Evolutionary conservation across 2,329 filamentous ascomycete species (phyloP).

Genomic region (Diaporthe sp.): DNA sequence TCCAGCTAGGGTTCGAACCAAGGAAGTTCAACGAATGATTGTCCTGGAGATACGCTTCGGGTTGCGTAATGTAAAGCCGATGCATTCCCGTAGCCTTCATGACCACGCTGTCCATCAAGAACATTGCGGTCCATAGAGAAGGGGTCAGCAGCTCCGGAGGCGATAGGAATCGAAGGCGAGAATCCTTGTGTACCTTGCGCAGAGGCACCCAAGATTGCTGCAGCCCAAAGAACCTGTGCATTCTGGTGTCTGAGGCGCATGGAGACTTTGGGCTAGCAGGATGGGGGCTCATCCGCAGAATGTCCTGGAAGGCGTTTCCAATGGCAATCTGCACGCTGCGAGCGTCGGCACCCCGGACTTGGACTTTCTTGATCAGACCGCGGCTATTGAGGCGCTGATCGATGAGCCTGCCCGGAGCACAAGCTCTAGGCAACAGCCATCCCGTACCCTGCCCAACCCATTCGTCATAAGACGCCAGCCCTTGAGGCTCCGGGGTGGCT

Average conservation of each 20-base stretch:
- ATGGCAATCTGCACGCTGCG: slow-evolving; percentile 77
- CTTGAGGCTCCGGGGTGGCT: slow-evolving; percentile 59
- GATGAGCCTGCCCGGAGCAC: slow-evolving; percentile 71
- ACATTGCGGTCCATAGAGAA: slow-evolving; percentile 78
- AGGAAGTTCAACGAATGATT: slow-evolving; percentile 50
- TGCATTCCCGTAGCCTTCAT: slow-evolving; percentile 77
- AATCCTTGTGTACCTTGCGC: slow-evolving; percentile 81
- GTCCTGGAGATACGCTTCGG: slow-evolving; percentile 81
- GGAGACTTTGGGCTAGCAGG: slow-evolving; percentile 51
- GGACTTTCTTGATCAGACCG: slow-evolving; percentile 76
- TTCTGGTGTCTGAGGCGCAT: slow-evolving; percentile 50
- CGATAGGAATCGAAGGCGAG: slow-evolving; percentile 77
- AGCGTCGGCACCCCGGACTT: slow-evolving; percentile 74
- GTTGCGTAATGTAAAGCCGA: slow-evolving; percentile 82
- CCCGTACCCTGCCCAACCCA: slow-evolving; percentile 66
- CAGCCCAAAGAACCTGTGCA: slow-evolving; percentile 70
- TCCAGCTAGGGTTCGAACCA: slow-evolving; percentile 71
- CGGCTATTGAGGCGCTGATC: slow-evolving; percentile 82
- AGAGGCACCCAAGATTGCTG: slow-evolving; percentile 81
- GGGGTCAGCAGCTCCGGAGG: slow-evolving; percentile 81
- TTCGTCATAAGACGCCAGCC: slow-evolving; percentile 60
- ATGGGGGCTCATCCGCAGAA: slow-evolving; percentile 63
- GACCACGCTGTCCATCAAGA: slow-evolving; percentile 77
- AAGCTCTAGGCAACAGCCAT: slow-evolving; percentile 79
- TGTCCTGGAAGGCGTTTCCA: slow-evolving; percentile 70